phyloP scores from a whole-genome alignment of 805 yeast genomes.

The Myxozyma monticola region DNA sequence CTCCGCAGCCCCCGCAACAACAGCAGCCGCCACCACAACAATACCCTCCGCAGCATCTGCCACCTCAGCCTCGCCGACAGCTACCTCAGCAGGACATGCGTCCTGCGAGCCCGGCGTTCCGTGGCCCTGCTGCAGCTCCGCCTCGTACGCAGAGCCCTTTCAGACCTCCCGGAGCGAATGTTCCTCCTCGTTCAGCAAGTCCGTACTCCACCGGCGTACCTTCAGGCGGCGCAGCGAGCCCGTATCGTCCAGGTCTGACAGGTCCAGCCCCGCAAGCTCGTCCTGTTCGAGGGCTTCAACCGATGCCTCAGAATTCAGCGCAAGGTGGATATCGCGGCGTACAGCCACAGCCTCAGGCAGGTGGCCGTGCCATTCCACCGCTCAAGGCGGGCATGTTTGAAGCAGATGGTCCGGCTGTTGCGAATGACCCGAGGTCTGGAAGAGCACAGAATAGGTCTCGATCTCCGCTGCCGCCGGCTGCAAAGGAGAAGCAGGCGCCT shows the following conservation, averaged over 20 bases:
- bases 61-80: too few species aligned
- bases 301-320: too few species aligned
- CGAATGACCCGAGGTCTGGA: not conserved
- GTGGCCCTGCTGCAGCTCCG: too few species aligned
- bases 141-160: too few species aligned
- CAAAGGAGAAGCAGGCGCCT: not conserved
- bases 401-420: too few species aligned
- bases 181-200: too few species aligned
- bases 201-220: too few species aligned
- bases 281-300: conserved; percentile 1
- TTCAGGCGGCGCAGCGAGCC: not conserved
- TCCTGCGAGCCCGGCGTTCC: too few species aligned
- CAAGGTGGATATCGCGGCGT: conserved; percentile 3
- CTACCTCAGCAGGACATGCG: too few species aligned
- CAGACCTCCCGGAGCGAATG: too few species aligned
- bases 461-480: not conserved
- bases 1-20: not conserved
- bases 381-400: not conserved
- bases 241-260: conserved; percentile 7
- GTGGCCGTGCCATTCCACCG: not conserved
- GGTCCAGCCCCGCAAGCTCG: not conserved
- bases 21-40: not conserved
- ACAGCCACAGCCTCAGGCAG: conserved; percentile 1
- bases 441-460: not conserved
- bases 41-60: conserved; percentile 1